Percentiles rank a stretch among this genome's conserved stretches.
phyloP scores from a whole-genome alignment of 371 early-diverging fungal genomes.

The Nosema muscidifuracis region DNA sequence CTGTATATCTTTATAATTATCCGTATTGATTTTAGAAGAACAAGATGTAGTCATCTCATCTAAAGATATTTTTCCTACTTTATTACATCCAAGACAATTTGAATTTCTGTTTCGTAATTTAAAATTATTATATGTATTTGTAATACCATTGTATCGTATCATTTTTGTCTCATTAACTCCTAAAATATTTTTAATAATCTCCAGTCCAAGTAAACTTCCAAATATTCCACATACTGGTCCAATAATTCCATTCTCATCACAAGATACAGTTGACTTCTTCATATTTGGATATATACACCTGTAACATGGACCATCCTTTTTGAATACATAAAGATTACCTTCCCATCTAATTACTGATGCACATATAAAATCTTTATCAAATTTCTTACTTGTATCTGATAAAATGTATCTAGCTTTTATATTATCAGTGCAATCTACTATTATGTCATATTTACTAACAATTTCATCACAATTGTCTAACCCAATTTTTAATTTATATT shows the following conservation, averaged over 20 bases:
- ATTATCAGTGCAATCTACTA: conserved; percentile 89
- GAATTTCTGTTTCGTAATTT: conserved; percentile 13
- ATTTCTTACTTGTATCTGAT: conserved; percentile 79
- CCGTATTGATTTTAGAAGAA: background rate
- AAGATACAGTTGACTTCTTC: conserved; percentile 74
- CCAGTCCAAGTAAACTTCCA: conserved; percentile 84
- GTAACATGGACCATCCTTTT: conserved; percentile 87
- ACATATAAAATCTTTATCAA: conserved; percentile 76
- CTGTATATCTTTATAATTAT: background rate
- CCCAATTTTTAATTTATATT: conserved; percentile 28
- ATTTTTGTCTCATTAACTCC: conserved; percentile 18
- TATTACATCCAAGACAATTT: background rate
- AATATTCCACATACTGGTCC: conserved; percentile 80
- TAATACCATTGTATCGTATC: conserved; percentile 38
- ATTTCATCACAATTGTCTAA: conserved; percentile 28
- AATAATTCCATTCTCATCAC: conserved; percentile 90
- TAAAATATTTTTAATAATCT: conserved; percentile 70
- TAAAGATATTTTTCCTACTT: background rate
- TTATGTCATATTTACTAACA: conserved; percentile 72
- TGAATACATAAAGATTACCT: conserved; percentile 72
- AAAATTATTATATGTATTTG: conserved; percentile 5
- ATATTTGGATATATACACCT: conserved; percentile 79
- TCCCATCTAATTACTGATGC: conserved; percentile 85
- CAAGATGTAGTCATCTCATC: background rate
- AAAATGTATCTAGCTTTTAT: conserved; percentile 86